A percentile compares a stretch with the other conserved stretches of the same genome.
phyloP scores from a whole-genome alignment of 768 basidiomycete species.

The Mycena rebaudengoi region DNA sequence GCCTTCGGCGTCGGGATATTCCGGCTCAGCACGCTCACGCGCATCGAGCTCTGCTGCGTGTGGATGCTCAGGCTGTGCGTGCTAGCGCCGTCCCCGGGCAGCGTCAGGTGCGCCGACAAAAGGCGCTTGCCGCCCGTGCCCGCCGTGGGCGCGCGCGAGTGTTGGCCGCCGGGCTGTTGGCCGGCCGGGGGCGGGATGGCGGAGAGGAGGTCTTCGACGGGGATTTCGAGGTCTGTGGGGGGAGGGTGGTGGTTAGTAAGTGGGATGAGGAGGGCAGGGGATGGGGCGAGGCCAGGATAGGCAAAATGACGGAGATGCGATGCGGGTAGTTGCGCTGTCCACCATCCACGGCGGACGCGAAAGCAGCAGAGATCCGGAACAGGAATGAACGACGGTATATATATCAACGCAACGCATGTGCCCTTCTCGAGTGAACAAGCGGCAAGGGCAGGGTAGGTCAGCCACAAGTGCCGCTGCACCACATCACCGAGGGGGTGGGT shows the following conservation, averaged over 20 bases:
- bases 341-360: too few species aligned
- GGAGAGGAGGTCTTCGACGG: conserved; percentile 75
- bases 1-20: conserved; percentile 36
- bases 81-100: conserved; percentile 48
- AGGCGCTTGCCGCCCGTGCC: too few species aligned
- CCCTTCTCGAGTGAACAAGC: too few species aligned
- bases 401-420: too few species aligned
- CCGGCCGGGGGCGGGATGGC: conserved; percentile 43
- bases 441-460: too few species aligned
- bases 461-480: too few species aligned
- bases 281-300: background rate
- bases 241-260: background rate
- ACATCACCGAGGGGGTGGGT: too few species aligned
- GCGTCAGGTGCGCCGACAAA: conserved; percentile 27
- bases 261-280: background rate
- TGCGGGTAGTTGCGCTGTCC: too few species aligned
- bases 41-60: conserved; percentile 47
- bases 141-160: conserved; percentile 24
- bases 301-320: background rate
- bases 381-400: too few species aligned
- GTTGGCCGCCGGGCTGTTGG: conserved; percentile 28
- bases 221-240: conserved; percentile 77
- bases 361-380: too few species aligned
- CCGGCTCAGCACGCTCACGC: conserved; percentile 52
- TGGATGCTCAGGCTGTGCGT: conserved; percentile 50